Conservation (phyloP, 164 flowering plant genomes). For the Chimonanthus salicifolius region DNA sequence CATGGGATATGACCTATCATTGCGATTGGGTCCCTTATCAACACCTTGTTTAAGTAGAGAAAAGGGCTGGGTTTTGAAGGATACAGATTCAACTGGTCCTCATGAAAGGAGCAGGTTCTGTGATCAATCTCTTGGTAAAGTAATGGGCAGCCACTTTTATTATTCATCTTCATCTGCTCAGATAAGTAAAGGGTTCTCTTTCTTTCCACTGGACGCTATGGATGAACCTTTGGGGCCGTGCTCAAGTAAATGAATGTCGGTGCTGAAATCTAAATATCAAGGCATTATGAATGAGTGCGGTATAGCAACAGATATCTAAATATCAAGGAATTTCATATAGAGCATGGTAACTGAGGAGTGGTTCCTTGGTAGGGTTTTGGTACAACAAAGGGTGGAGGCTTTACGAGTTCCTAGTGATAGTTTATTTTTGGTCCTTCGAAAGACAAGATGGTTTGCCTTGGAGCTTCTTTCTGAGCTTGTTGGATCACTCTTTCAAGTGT, state of each 20-base stretch:
- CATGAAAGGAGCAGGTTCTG: conserved; percentile 25
- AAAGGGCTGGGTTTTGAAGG: conserved; percentile 15
- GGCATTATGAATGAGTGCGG: conserved; percentile 1
- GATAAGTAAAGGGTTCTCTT: conserved; percentile 30
- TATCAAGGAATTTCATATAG: no score
- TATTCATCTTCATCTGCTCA: conserved; percentile 11
- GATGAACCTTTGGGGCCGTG: conserved; percentile 25
- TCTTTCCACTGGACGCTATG: conserved; percentile 32
- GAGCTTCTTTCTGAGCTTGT: no score
- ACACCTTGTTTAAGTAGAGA: conserved; percentile 8
- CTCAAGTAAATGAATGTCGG: conserved; percentile 31
- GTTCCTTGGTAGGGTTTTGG: no score
- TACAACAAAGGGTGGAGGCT: no score
- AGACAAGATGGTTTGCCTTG: no score
- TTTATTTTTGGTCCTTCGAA: no score
- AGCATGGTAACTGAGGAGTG: no score
- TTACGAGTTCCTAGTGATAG: no score
- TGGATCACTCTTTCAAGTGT: no score
- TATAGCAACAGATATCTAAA: no score
- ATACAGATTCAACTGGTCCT: conserved; percentile 21
- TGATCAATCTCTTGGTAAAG: conserved; percentile 11
- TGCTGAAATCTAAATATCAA: conserved; percentile 29
- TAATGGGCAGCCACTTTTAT: background rate
- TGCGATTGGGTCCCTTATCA: conserved; percentile 28
- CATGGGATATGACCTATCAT: conserved; percentile 60